These are phyloP conservation scores for Suhomyces terraborum DNA, from an alignment of 1,139 yeast species.

Conservation along the genomic window DNA sequence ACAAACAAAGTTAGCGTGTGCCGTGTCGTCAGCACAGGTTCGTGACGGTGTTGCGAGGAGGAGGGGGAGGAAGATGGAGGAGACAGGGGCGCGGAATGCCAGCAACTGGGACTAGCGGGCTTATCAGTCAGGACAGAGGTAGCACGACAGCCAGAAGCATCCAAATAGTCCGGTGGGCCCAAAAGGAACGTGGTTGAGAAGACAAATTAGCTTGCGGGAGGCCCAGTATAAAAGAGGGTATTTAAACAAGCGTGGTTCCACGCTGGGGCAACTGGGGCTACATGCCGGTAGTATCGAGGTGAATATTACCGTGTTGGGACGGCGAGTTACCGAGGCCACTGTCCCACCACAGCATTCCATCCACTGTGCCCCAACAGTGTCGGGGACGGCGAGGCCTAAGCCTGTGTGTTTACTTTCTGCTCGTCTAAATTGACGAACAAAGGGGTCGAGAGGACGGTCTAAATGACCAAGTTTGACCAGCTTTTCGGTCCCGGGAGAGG, in stretches of 20 bases:
- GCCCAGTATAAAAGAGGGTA: conserved; percentile 11
- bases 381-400: not conserved
- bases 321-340: conserved; percentile 6
- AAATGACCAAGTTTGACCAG: too few relatives aligned
- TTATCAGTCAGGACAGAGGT: not conserved
- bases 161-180: conserved; percentile 2
- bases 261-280: not conserved
- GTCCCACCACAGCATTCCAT: not conserved
- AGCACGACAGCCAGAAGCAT: not conserved
- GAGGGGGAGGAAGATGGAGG: not conserved
- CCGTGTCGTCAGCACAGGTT: conserved; percentile 2
- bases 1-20: conserved; percentile 4
- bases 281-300: conserved; percentile 6
- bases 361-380: not conserved
- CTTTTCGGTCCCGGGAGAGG: too few relatives aligned
- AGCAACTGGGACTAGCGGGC: not conserved
- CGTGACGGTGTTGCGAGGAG: conserved; percentile 3
- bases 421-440: conserved; percentile 5
- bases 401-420: conserved; percentile 4
- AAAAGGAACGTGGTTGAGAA: conserved; percentile 8
- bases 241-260: conserved; percentile 7
- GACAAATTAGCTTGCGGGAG: conserved; percentile 7
- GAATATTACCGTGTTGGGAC: conserved; percentile 4
- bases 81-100: not conserved
- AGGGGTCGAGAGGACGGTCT: conserved; percentile 1